Evolutionary conservation across 2,329 filamentous ascomycete genomes (phyloP), one percentile per base, ranked within the genome.

Genomic region (Penicillium nordicum): DNA sequence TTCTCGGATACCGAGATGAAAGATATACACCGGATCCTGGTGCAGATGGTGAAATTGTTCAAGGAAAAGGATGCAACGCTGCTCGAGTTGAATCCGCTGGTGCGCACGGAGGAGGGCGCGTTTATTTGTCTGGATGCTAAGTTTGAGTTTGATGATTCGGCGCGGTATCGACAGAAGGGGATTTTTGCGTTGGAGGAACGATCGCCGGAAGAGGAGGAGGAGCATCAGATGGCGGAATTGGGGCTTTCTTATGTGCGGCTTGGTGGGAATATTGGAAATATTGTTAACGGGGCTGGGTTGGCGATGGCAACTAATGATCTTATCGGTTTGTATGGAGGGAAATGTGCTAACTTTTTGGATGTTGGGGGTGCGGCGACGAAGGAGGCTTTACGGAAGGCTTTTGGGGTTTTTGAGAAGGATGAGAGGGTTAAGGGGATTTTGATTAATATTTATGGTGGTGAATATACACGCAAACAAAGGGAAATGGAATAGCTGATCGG

Each of bases 401-500:
- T 72, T 57, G 54, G 58, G 29, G 66, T 72, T 32, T 52, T 72
- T 8, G 49, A 56, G 7, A 52, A 50, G 5, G 68, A 72, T 58
- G 3, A 55, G 21, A 57, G 62, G 4, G 57, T 70, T 4, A 63
- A 63, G 30, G 68, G 63, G 0, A 76, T 86, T 27, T 72, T 85
- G 45, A 80, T 86, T 9, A 86, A 86, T 55, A 83, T 86, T 9
- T 86, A 64, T 42, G 64, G 70, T 8, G 68, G 69, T 69, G 34
- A 51, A 65, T 61, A 32, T 30, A 6, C 5, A 14, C 10, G 0
- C 4, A 11, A 5, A 6, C 8, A 29, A 21, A 11, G 14, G 18
- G 5, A 3, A n/a, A 12, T 27, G 7, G 9, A 14, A 16, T 21
- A 5, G 21, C 50, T 57, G 38, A 59, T 43, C 2, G 11, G 6